These are phyloP conservation scores for Eutypella sp. DNA, from an alignment of 2,329 filamentous ascomycete species.

Conservation along the genomic window DNA sequence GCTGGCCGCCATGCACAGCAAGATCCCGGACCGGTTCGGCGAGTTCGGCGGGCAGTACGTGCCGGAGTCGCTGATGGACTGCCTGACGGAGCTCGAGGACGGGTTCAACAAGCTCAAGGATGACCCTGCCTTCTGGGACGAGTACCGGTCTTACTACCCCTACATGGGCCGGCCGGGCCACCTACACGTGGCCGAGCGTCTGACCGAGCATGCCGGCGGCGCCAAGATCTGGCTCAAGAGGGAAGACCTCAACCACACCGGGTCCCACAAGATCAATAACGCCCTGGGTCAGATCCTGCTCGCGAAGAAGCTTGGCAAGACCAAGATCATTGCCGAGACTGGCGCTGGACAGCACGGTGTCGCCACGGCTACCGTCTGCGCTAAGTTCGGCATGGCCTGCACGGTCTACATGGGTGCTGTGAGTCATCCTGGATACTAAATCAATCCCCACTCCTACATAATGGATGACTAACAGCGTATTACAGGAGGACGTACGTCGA, in stretches of 20 bases:
- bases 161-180: constrained; percentile 96
- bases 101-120: constrained; percentile 86
- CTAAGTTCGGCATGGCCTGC: constrained; percentile 97
- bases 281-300: constrained; percentile 89
- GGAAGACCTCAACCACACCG: constrained; percentile 96
- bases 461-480: constrained; percentile 12
- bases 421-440: constrained; percentile 20
- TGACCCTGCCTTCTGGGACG: constrained; percentile 92
- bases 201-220: constrained; percentile 85
- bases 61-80: constrained; percentile 96
- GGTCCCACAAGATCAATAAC: constrained; percentile 99
- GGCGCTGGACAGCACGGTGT: constrained; percentile 97
- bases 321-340: constrained; percentile 94
- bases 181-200: constrained; percentile 78
- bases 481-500: constrained; percentile 79
- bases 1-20: constrained; percentile 74
- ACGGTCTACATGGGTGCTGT: constrained; percentile 94
- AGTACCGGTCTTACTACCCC: constrained; percentile 91
- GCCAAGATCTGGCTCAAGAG: constrained; percentile 98
- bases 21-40: constrained; percentile 82
- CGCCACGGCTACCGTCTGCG: constrained; percentile 93
- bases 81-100: constrained; percentile 80
- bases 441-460: neutral
- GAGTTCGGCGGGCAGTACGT: constrained; percentile 98
- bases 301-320: constrained; percentile 84